Conservation (phyloP, 306 rosid species). For the Urtica urens region DNA sequence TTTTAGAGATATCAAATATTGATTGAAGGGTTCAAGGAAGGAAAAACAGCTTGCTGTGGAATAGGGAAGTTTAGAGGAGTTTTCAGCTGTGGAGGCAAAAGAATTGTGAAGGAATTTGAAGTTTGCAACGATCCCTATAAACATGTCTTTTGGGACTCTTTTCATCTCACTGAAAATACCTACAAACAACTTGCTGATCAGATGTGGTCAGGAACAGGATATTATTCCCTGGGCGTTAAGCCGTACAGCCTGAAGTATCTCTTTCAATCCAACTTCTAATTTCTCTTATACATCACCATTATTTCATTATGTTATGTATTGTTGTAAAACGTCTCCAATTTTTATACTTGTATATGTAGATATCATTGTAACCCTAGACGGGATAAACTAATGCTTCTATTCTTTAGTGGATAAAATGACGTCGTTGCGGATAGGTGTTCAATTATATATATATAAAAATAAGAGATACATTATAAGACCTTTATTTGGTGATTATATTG, state of each 20-base stretch:
- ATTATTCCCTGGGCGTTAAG: slow-evolving; percentile 12
- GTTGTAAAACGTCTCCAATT: no score
- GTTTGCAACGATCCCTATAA: slow-evolving; percentile 44
- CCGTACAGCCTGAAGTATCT: slow-evolving; percentile 37
- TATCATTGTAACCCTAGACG: no score
- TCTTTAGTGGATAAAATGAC: no score
- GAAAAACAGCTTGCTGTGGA: slow-evolving; percentile 76
- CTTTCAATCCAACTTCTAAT: slow-evolving; percentile 27
- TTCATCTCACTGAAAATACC: slow-evolving; percentile 62
- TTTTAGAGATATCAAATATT: no score
- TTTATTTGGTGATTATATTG: no score
- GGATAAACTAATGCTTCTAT: no score
- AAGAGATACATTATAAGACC: no score
- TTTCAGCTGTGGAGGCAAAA: slow-evolving; percentile 74
- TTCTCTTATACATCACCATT: not conserved
- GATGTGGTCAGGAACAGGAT: slow-evolving; percentile 52
- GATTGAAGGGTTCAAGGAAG: slow-evolving; percentile 57
- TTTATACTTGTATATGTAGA: no score
- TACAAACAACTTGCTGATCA: slow-evolving; percentile 47
- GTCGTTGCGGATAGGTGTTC: no score
- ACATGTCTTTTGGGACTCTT: slow-evolving; percentile 69
- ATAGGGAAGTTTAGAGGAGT: slow-evolving; percentile 52
- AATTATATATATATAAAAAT: no score
- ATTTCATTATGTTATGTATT: no score
- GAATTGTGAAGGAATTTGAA: slow-evolving; percentile 42